These are phyloP conservation scores for Sporisorium scitamineum DNA, from an alignment of 1,284 basidiomycete genomes.

Conservation along the genomic window DNA sequence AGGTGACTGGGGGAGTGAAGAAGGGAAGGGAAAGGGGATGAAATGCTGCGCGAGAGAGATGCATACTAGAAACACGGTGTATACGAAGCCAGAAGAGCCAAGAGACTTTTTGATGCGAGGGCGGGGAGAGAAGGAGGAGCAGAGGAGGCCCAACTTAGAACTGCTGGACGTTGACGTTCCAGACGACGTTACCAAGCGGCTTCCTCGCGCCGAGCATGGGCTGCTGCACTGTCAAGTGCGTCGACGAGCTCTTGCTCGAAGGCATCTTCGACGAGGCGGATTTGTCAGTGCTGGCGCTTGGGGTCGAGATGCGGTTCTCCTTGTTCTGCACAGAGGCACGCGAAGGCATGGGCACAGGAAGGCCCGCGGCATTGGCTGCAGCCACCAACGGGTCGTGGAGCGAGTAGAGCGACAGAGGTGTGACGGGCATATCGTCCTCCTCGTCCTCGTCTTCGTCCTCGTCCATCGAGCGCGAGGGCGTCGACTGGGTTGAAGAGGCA, in stretches of 20 bases:
- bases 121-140: background rate
- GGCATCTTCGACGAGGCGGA: slow-evolving; percentile 16
- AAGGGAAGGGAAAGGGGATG: slow-evolving; percentile 2
- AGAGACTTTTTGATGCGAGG: slow-evolving; percentile 18
- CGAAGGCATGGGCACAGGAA: slow-evolving; percentile 43
- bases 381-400: slow-evolving; percentile 61
- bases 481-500: slow-evolving; percentile 60
- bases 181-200: slow-evolving; percentile 39
- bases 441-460: slow-evolving; percentile 67
- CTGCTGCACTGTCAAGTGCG: slow-evolving; percentile 40
- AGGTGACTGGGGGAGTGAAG: slow-evolving; percentile 10
- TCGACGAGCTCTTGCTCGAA: slow-evolving; percentile 36
- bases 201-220: slow-evolving; percentile 38
- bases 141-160: slow-evolving; percentile 16
- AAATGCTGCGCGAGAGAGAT: slow-evolving; percentile 25
- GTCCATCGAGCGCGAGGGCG: slow-evolving; percentile 64
- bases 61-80: slow-evolving; percentile 48
- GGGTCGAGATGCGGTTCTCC: slow-evolving; percentile 22
- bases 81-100: slow-evolving; percentile 17
- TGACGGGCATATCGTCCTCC: slow-evolving; percentile 67
- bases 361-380: slow-evolving; percentile 39
- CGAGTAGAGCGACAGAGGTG: slow-evolving; percentile 65
- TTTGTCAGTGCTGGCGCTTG: slow-evolving; percentile 9
- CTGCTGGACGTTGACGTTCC: slow-evolving; percentile 50
- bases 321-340: slow-evolving; percentile 40